Percentiles rank a stretch among this genome's conserved stretches.
Conservation (phyloP, 768 basidiomycete species). For the Punctularia strigosozonata region DNA sequence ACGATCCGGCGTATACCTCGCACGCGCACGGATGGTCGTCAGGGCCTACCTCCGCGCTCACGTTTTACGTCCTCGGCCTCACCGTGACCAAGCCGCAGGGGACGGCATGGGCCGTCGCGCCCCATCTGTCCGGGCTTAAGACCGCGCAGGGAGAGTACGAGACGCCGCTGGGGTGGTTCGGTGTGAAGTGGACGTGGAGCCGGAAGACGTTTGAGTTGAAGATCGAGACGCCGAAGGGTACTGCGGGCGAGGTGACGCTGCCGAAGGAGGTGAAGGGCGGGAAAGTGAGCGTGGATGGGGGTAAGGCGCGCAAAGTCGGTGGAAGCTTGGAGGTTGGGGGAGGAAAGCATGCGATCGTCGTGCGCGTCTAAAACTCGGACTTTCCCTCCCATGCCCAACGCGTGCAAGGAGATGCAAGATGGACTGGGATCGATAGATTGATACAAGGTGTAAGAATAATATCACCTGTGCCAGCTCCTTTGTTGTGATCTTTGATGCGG, state of each 20-base stretch:
- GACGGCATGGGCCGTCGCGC: slow-evolving; percentile 33
- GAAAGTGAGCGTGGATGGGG: slow-evolving; percentile 6
- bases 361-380: too few relatives aligned
- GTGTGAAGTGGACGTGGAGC: slow-evolving; percentile 27
- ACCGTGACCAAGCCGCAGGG: slow-evolving; percentile 36
- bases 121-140: slow-evolving; percentile 30
- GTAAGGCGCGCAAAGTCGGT: not conserved
- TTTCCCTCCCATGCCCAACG: too few relatives aligned
- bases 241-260: slow-evolving; percentile 18
- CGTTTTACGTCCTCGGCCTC: slow-evolving; percentile 45
- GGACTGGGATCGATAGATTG: too few relatives aligned
- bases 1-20: slow-evolving; percentile 47
- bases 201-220: slow-evolving; percentile 10
- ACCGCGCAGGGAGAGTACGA: slow-evolving; percentile 39
- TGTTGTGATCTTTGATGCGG: too few relatives aligned
- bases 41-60: slow-evolving; percentile 44
- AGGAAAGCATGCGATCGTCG: not conserved
- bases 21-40: slow-evolving; percentile 51
- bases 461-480: too few relatives aligned
- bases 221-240: slow-evolving; percentile 20
- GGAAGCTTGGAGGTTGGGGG: not conserved
- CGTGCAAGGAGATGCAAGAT: too few relatives aligned
- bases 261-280: slow-evolving; percentile 12
- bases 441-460: too few relatives aligned
- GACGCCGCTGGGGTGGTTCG: slow-evolving; percentile 40